These are phyloP conservation scores for Plasmodium ovale DNA, from an alignment of 169 alveolate genomes.

Conservation along the genomic window DNA sequence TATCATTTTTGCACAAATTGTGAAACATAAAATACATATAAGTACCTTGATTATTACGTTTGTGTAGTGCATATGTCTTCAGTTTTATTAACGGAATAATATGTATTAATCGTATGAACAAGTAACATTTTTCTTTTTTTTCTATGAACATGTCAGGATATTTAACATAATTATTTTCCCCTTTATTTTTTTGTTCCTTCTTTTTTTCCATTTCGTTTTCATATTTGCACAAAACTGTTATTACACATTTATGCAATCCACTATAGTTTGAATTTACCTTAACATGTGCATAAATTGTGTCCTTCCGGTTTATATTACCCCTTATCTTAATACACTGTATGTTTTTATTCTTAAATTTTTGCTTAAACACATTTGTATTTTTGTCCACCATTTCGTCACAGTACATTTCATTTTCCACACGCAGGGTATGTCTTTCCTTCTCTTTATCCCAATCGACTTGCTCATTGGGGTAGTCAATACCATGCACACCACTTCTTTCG, in stretches of 20 bases:
- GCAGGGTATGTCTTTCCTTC: neutral
- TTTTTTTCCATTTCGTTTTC: neutral
- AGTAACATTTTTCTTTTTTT: slow-evolving; percentile 36
- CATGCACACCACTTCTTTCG: too few relatives aligned
- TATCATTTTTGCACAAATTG: slow-evolving; percentile 40
- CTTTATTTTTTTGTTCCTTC: neutral
- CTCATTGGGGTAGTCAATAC: neutral
- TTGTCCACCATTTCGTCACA: slow-evolving; percentile 18
- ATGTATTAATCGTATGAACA: slow-evolving; percentile 32
- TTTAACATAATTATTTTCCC: neutral
- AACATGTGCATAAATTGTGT: slow-evolving; percentile 24
- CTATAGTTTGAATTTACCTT: slow-evolving; percentile 20
- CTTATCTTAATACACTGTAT: slow-evolving; percentile 48
- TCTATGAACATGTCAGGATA: slow-evolving; percentile 32
- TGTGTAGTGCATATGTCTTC: slow-evolving; percentile 18
- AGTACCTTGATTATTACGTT: neutral
- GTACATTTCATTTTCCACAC: slow-evolving; percentile 19
- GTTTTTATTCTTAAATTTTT: slow-evolving; percentile 61
- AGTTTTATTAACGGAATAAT: slow-evolving; percentile 47
- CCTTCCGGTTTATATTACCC: slow-evolving; percentile 22
- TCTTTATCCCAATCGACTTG: neutral
- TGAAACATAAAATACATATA: slow-evolving; percentile 40
- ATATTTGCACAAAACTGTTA: slow-evolving; percentile 41
- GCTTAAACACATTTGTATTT: slow-evolving; percentile 45
- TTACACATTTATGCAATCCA: slow-evolving; percentile 54